Base-by-base conservation (phyloP, 306 rosid species). In the Cucurbita pepo region DNA sequence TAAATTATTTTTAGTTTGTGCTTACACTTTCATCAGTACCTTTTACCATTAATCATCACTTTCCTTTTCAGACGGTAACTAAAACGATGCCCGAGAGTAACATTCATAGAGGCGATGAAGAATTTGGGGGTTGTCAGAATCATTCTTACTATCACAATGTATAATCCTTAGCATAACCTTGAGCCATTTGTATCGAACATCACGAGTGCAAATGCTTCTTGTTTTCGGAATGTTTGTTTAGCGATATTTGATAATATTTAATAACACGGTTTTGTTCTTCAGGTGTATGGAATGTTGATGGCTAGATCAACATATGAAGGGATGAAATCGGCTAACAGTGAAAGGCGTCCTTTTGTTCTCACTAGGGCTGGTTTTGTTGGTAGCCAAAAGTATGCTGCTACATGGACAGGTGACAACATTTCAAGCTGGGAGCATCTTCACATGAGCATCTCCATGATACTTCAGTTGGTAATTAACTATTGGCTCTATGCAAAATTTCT, bases 381-480 rank as follows among this genome's bases (percentile, higher is more conserved):
- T 58, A 90, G 93, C 85, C 98, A 92, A 85, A 86, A 91, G 85
- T 85, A 87, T 80, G 98, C 98, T 75, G 96, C 98, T 76, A 92
- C 96, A 15, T 90, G 96, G 96, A 92, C 96, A 0, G 98, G 96
- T 18, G 98, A 92, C 80, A 92, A 92, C 84, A 86, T 88, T 83
- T 90, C 98, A 45, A 90, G 75, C 76, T 92, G 96, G 98, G 98
- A 90, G 80, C 96, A 92, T 81, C 89, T 92, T 54, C 96, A 90
- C 83, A 92, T 92, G 98, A 92, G 98, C 82, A 82, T 92, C 87
- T 84, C 96, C 50, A 92, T 92, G 98, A 88, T 84, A 67, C 90
- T 92, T 86, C 96, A 92, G 81, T 79, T 92, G 96, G 96, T 92
- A 87, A 30, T 30, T 30, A 30, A 30, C 34, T 30, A 30, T 30